Percentiles rank a stretch among this genome's conserved stretches.
Evolutionary conservation across 2,329 filamentous ascomycete species (phyloP).

Genomic region (Exophiala sp.): DNA sequence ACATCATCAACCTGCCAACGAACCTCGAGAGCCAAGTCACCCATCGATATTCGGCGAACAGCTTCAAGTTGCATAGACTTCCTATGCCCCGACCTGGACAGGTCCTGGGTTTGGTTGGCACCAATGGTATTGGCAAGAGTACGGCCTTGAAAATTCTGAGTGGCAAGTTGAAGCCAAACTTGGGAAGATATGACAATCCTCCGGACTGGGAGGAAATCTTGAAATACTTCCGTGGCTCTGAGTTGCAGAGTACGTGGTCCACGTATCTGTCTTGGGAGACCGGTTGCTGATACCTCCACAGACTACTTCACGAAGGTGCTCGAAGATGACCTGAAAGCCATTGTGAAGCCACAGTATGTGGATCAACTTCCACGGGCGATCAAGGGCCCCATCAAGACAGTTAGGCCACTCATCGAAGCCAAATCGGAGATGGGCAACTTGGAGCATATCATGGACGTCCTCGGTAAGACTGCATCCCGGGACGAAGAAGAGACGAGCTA

Average conservation of each 20-base stretch:
- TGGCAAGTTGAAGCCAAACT: slow-evolving; percentile 95
- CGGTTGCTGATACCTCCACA: slow-evolving; percentile 33
- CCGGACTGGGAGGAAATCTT: slow-evolving; percentile 99
- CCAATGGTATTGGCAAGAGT: slow-evolving; percentile 99
- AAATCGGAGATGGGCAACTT: slow-evolving; percentile 72
- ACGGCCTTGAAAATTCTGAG: slow-evolving; percentile 98
- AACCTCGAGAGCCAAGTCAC: slow-evolving; percentile 98
- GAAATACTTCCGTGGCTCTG: slow-evolving; percentile 95
- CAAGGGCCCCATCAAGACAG: slow-evolving; percentile 71
- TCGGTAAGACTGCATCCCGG: slow-evolving; percentile 45
- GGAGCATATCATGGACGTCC: slow-evolving; percentile 71
- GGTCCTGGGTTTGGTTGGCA: slow-evolving; percentile 92
- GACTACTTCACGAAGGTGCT: slow-evolving; percentile 99
- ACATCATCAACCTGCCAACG: slow-evolving; percentile 99
- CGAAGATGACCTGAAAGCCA: slow-evolving; percentile 93
- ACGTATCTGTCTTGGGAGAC: background rate
- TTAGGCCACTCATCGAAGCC: slow-evolving; percentile 69
- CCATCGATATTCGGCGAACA: slow-evolving; percentile 98
- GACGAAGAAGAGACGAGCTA: background rate
- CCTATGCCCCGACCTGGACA: slow-evolving; percentile 94
- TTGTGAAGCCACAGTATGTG: slow-evolving; percentile 98
- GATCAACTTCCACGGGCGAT: slow-evolving; percentile 95
- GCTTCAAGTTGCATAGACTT: slow-evolving; percentile 96
- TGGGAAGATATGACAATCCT: slow-evolving; percentile 90
- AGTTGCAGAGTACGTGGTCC: slow-evolving; percentile 73